Evolutionary conservation across 164 flowering plant genomes (phyloP).

Genomic region (Aristolochia contorta): DNA sequence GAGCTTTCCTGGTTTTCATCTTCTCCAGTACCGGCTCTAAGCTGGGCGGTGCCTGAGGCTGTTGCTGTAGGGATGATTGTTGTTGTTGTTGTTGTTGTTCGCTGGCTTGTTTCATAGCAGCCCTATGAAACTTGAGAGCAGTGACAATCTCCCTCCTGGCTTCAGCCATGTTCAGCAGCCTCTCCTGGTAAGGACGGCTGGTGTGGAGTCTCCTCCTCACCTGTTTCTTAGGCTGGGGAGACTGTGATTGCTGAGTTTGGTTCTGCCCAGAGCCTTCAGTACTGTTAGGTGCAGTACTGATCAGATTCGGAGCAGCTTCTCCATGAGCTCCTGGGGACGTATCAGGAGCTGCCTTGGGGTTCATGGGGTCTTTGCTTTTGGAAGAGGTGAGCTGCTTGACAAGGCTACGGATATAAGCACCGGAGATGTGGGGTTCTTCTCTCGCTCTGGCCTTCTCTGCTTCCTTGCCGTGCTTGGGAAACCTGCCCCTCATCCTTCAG

Average conservation of each 20-base stretch:
- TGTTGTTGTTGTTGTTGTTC: conserved; percentile 45
- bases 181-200: conserved; percentile 78
- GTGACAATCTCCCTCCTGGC: conserved; percentile 79
- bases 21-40: conserved; percentile 22
- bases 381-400: conserved; percentile 78
- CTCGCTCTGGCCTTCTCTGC: conserved; percentile 18
- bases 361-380: conserved; percentile 41
- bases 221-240: conserved; percentile 56
- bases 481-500: conserved; percentile 18
- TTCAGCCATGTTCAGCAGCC: conserved; percentile 92
- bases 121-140: conserved; percentile 84
- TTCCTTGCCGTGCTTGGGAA: conserved; percentile 19
- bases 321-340: conserved; percentile 13
- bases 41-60: conserved; percentile 18
- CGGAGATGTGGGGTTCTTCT: conserved; percentile 52
- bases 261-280: conserved; percentile 23
- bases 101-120: conserved; percentile 72
- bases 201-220: conserved; percentile 84
- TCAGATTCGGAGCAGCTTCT: conserved; percentile 18
- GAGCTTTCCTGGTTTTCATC: conserved; percentile 36
- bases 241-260: conserved; percentile 19
- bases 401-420: conserved; percentile 78
- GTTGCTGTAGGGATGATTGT: conserved; percentile 14
- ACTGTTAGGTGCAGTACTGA: too few species aligned
- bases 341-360: conserved; percentile 7